Conservation (phyloP, 345 rosid genomes). For the Sonneratia alba region DNA sequence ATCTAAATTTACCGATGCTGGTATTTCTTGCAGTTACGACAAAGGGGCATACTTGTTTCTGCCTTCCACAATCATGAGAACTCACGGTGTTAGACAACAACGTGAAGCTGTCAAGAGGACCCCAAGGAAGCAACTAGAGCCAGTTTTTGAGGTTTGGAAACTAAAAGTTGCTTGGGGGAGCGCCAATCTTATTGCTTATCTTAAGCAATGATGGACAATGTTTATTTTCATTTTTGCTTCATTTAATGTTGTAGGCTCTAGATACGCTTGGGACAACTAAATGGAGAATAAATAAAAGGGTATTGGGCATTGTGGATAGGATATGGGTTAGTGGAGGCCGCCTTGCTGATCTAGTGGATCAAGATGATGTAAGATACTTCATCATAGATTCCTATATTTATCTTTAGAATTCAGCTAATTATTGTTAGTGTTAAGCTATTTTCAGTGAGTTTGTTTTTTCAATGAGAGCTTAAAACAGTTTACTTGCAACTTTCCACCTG, state of each 20-base stretch:
- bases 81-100: constrained; percentile 79
- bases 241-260: constrained; percentile 41
- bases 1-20: background rate
- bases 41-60: constrained; percentile 83
- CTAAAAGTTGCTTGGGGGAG: background rate
- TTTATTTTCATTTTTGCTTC: background rate
- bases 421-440: constrained; percentile 4
- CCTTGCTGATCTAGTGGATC: constrained; percentile 73
- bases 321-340: constrained; percentile 89
- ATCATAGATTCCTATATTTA: background rate
- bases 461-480: background rate
- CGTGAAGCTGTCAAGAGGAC: constrained; percentile 60
- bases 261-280: constrained; percentile 91
- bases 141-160: constrained; percentile 66
- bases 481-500: constrained; percentile 1
- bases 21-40: constrained; percentile 47
- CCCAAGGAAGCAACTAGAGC: constrained; percentile 54
- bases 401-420: background rate
- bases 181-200: background rate
- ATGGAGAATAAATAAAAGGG: constrained; percentile 82
- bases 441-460: background rate
- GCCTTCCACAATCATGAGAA: constrained; percentile 83
- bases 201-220: background rate
- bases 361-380: constrained; percentile 61
- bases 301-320: constrained; percentile 78